Conservation (phyloP, 2,329 filamentous ascomycete genomes). For the Capronia coronata region DNA sequence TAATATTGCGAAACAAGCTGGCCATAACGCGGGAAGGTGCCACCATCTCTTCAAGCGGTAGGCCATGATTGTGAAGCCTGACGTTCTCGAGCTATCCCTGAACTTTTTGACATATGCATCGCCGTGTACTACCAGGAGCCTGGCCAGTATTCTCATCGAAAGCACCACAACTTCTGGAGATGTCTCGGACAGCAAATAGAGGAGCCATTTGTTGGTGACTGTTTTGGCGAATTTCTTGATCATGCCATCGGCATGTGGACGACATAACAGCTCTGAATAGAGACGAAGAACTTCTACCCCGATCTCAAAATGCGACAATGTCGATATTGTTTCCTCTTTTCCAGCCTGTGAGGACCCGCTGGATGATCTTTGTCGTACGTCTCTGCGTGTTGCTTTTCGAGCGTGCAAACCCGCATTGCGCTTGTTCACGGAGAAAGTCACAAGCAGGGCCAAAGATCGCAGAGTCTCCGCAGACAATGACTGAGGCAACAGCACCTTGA, state of each 20-base stretch:
- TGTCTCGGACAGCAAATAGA: slow-evolving; percentile 83
- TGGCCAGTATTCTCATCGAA: slow-evolving; percentile 73
- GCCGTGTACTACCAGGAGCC: slow-evolving; percentile 77
- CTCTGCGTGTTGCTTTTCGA: slow-evolving; percentile 42
- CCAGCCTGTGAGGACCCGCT: slow-evolving; percentile 31
- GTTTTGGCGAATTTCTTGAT: slow-evolving; percentile 87
- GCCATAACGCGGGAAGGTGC: slow-evolving; percentile 78
- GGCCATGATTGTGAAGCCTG: slow-evolving; percentile 81
- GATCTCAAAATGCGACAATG: slow-evolving; percentile 58
- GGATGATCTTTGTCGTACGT: slow-evolving; percentile 26
- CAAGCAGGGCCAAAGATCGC: slow-evolving; percentile 79
- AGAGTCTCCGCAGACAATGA: slow-evolving; percentile 80
- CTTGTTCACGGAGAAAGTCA: slow-evolving; percentile 84
- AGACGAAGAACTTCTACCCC: slow-evolving; percentile 69
- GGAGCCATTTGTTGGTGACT: slow-evolving; percentile 93
- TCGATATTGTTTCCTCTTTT: slow-evolving; percentile 28
- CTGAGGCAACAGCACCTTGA: slow-evolving; percentile 71
- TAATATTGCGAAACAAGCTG: slow-evolving; percentile 77
- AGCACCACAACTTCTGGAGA: slow-evolving; percentile 76
- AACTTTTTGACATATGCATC: slow-evolving; percentile 79
- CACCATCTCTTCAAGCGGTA: slow-evolving; percentile 79
- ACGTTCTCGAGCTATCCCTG: slow-evolving; percentile 60
- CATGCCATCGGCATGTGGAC: slow-evolving; percentile 58
- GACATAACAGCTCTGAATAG: slow-evolving; percentile 71
- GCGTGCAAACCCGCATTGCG: slow-evolving; percentile 41